Percentiles rank a stretch among this genome's conserved stretches.
Evolutionary conservation across 179 eudicot genomes (phyloP).

Genomic region (Corrigiola litoralis): DNA sequence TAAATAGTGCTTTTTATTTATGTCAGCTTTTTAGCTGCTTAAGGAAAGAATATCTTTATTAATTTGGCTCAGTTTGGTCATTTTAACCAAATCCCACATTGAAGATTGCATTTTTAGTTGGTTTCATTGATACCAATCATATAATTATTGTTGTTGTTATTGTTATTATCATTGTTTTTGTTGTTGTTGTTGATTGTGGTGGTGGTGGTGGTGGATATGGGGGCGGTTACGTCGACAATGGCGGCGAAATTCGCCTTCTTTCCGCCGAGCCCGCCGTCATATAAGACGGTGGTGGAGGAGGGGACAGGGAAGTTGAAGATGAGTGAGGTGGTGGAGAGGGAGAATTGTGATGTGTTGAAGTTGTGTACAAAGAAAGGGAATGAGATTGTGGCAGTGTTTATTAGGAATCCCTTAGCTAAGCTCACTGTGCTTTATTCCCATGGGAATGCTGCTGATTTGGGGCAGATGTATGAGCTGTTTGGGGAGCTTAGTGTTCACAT

Average conservation of each 20-base stretch:
- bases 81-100: neutral
- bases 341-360: slow-evolving; percentile 68
- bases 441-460: slow-evolving; percentile 95
- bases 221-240: slow-evolving; percentile 77
- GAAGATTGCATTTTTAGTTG: neutral
- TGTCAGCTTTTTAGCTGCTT: neutral
- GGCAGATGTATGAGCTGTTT: slow-evolving; percentile 87
- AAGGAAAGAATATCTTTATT: neutral
- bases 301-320: slow-evolving; percentile 58
- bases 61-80: neutral
- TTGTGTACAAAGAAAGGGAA: slow-evolving; percentile 67
- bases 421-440: slow-evolving; percentile 81
- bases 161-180: too few relatives aligned
- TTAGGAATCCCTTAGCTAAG: slow-evolving; percentile 67
- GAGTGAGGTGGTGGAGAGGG: slow-evolving; percentile 54
- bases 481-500: slow-evolving; percentile 77
- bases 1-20: too few relatives aligned
- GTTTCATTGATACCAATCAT: too few relatives aligned
- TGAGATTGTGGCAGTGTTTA: slow-evolving; percentile 65
- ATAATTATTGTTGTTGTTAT: too few relatives aligned
- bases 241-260: slow-evolving; percentile 92
- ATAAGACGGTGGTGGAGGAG: slow-evolving; percentile 44
- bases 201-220: slow-evolving; percentile 32
- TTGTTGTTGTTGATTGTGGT: neutral
- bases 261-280: slow-evolving; percentile 85